Evolutionary conservation across 163 green algal genomes (phyloP).

Genomic region (Trebouxiophyceae sp.): DNA sequence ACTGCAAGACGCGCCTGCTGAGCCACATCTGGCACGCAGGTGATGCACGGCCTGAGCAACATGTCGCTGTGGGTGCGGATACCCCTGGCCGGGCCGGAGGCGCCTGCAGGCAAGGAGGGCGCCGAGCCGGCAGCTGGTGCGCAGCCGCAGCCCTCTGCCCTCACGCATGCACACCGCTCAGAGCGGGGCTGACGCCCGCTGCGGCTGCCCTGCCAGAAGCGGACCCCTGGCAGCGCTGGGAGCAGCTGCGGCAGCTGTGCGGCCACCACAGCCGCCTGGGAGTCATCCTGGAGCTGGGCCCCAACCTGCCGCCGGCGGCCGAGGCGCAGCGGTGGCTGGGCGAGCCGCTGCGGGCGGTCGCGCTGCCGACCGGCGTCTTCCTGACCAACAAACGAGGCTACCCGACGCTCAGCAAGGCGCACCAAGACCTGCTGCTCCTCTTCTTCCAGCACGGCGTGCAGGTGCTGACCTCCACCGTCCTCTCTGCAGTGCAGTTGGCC

Average conservation of each 20-base stretch:
- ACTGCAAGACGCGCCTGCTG: conserved; percentile 1
- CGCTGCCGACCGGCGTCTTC: conserved; percentile 70
- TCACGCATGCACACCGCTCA: too few species aligned
- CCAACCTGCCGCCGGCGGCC: conserved; percentile 19
- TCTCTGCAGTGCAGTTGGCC: too few species aligned
- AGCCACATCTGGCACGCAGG: conserved; percentile 35
- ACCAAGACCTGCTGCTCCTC: conserved; percentile 68
- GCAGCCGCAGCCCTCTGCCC: too few species aligned
- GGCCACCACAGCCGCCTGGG: conserved; percentile 62
- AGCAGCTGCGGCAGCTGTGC: conserved; percentile 58
- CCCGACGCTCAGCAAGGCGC: conserved; percentile 69
- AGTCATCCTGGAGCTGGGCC: conserved; percentile 50
- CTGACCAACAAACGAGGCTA: conserved; percentile 82
- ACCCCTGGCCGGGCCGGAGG: conserved; percentile 19
- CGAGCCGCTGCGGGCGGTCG: conserved; percentile 75
- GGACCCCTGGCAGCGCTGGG: conserved; percentile 78
- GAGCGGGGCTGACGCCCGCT: too few species aligned
- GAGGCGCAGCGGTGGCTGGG: conserved; percentile 69
- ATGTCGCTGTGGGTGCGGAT: conserved; percentile 82
- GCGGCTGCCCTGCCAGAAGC: too few species aligned
- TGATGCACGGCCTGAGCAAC: conserved; percentile 41
- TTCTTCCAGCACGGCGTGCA: conserved; percentile 82
- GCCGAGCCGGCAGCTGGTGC: too few species aligned
- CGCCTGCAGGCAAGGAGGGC: too few species aligned
- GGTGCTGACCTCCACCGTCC: too few species aligned